These are phyloP conservation scores for Gigaspora rosea DNA, from an alignment of 192 early-diverging fungal species.

Conservation along the genomic window DNA sequence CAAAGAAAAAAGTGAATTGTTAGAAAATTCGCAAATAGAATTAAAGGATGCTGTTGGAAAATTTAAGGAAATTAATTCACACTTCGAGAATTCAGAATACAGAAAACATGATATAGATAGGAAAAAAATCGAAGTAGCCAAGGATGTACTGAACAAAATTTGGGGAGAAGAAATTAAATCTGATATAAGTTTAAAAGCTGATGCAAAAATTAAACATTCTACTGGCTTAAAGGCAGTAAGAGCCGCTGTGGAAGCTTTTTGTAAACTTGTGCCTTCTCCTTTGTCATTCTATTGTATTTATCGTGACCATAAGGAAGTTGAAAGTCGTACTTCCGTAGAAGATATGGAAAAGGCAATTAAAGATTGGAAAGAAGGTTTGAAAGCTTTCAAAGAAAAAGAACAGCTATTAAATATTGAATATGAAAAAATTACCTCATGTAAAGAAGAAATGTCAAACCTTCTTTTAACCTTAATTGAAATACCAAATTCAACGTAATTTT, in stretches of 20 bases:
- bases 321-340: background rate
- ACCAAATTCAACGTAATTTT: no score
- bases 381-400: background rate
- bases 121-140: background rate
- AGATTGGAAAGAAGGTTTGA: background rate
- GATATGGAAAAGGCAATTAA: conserved; percentile 14
- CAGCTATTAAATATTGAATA: background rate
- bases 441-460: background rate
- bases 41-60: background rate
- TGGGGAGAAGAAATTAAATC: background rate
- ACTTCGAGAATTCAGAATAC: background rate
- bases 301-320: background rate
- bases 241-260: background rate
- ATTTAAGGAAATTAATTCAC: background rate
- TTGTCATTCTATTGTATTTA: conserved; percentile 11
- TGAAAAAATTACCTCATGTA: background rate
- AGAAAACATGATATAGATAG: background rate
- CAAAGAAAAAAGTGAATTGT: background rate
- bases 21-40: background rate
- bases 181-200: background rate
- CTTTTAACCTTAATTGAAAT: no score
- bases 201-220: background rate
- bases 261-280: conserved; percentile 7
- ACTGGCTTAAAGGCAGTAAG: background rate
- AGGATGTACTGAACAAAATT: background rate